phyloP scores from a whole-genome alignment of 257 asterid genomes.

The Nicotiana noctiflora region DNA sequence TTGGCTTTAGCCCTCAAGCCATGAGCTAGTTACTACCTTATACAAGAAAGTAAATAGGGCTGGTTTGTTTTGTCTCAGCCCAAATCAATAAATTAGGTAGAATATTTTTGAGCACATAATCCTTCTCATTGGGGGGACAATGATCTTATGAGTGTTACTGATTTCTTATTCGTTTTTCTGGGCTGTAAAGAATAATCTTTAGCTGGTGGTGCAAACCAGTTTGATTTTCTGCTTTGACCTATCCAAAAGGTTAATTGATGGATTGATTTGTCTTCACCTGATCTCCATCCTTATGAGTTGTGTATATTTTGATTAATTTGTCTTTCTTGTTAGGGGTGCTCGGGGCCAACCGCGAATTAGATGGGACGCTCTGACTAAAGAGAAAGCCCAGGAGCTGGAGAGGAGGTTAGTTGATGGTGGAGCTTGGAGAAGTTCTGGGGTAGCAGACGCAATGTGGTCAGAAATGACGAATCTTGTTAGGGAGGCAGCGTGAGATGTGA shows the following conservation, averaged over 20 bases:
- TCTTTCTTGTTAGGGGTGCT: too few relatives aligned
- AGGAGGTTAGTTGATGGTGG: too few relatives aligned
- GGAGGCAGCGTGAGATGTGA: too few relatives aligned
- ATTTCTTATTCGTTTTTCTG: too few relatives aligned
- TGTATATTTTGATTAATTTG: neutral
- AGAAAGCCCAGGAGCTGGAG: too few relatives aligned
- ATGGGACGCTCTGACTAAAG: too few relatives aligned
- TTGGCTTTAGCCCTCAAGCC: conserved; percentile 82
- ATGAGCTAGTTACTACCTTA: conserved; percentile 22
- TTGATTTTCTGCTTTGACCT: neutral
- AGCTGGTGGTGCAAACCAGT: neutral
- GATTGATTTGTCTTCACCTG: too few relatives aligned
- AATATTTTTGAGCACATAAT: neutral
- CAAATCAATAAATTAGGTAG: conserved; percentile 27
- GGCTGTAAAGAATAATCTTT: neutral
- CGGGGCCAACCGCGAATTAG: too few relatives aligned
- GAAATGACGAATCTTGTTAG: too few relatives aligned
- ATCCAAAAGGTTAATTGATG: neutral
- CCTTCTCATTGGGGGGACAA: neutral
- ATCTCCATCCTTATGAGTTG: too few relatives aligned
- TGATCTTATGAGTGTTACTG: neutral
- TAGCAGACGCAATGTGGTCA: too few relatives aligned
- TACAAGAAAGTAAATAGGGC: neutral
- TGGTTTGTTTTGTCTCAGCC: conserved; percentile 6
- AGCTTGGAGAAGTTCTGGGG: too few relatives aligned